Conservation (phyloP, 2,329 filamentous ascomycete species). For the Sporothrix globosa region DNA sequence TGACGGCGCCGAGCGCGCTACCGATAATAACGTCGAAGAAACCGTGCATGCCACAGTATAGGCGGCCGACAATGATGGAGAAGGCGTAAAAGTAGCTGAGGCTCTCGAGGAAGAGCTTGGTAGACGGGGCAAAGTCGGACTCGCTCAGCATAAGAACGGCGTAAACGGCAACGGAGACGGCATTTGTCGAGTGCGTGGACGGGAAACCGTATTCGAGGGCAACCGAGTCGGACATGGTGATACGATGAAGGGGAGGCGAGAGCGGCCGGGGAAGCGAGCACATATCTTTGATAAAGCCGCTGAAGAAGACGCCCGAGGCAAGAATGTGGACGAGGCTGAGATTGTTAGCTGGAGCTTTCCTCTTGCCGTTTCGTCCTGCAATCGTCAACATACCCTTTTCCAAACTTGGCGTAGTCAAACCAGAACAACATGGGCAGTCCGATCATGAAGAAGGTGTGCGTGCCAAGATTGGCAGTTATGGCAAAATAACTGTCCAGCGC, state of each 20-base stretch:
- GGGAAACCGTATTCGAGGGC: slow-evolving; percentile 97
- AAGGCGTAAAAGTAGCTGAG: slow-evolving; percentile 81
- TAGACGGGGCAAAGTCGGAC: slow-evolving; percentile 62
- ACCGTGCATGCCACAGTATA: slow-evolving; percentile 99
- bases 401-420: slow-evolving; percentile 85
- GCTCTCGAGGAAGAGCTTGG: slow-evolving; percentile 65
- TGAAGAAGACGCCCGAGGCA: slow-evolving; percentile 79
- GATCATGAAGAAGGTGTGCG: slow-evolving; percentile 98
- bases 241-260: slow-evolving; percentile 87
- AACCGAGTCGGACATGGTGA: slow-evolving; percentile 95
- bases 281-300: slow-evolving; percentile 92
- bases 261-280: slow-evolving; percentile 88
- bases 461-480: slow-evolving; percentile 92
- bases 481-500: slow-evolving; percentile 95
- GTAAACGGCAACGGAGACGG: slow-evolving; percentile 85
- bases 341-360: background rate
- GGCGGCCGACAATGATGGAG: slow-evolving; percentile 85
- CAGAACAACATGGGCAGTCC: slow-evolving; percentile 93
- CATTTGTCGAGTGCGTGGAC: slow-evolving; percentile 95
- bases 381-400: slow-evolving; percentile 71
- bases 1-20: slow-evolving; percentile 71
- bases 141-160: slow-evolving; percentile 71
- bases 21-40: slow-evolving; percentile 89
- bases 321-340: slow-evolving; percentile 71
- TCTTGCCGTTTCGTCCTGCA: background rate